Evolutionary conservation across 2,329 filamentous ascomycete species (phyloP), one percentile per base, ranked within the genome.

Genomic region (Penicillium concentricum): DNA sequence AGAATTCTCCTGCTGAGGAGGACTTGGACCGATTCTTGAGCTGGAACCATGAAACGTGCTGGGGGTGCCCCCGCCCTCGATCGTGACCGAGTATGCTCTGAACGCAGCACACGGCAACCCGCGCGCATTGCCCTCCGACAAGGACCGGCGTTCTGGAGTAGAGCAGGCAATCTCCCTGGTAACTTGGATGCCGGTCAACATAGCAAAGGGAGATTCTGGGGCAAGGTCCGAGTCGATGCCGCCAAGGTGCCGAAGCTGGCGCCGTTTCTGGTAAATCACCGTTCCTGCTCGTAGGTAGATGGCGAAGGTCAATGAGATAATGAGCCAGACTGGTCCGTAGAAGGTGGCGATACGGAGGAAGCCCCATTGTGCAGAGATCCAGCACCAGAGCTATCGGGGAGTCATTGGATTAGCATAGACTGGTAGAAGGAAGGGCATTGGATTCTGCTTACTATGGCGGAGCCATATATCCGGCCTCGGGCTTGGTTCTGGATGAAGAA

Each of bases 351-450:
- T 86, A 38, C 90, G 87, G 72, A 90, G 84, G 56, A 87, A 82
- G 54, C 90, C 87, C 83, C 87, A 92, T 5, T 83, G 74, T 2
- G 76, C 68, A 2, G 81, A 77, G 18, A 94, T 80, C 90, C 90
- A 94, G 70, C 91, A 95, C 91, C 90, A 95, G 22, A 94, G 74
- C 79, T 82, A 54, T 43, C n/a, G n/a, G n/a, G 24, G 4, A 4
- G 6, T 28, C 9, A 10, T 32, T 38, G 13, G 18, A 12, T 51
- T 24, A 30, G 16, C 28, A 22, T 38, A 20, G 1, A 4, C 3
- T 42, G 34, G 10, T 34, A 32, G 20, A 16, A 37, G 16, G 10
- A 16, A 38, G 37, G 8, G 12, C 5, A 12, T 10, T 22, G 10
- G 8, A 46, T 30, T 65, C 76, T n/a, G 18, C 44, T 67, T 73